Conservation (phyloP, 73 alveolate species). For the Durusdinium trenchii region DNA sequence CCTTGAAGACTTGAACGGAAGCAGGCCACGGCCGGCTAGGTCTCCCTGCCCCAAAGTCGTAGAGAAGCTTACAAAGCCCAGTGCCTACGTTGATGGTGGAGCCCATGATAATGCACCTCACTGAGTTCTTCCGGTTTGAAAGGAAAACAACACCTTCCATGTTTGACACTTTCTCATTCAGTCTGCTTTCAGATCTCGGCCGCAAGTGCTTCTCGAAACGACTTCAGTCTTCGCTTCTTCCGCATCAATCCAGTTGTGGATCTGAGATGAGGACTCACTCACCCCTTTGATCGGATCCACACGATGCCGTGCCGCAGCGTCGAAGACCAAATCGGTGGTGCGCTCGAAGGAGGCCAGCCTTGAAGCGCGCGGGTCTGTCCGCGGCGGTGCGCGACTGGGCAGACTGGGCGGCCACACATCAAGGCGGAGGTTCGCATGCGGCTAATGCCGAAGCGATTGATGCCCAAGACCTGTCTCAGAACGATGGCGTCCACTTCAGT, state of each 20-base stretch:
- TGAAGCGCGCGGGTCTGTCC: not conserved
- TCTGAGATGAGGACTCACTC: conserved; percentile 97
- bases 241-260: not conserved
- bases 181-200: not conserved
- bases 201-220: not conserved
- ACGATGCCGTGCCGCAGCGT: conserved; percentile 98
- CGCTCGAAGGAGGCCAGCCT: conserved; percentile 99
- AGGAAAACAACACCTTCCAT: conserved; percentile 96
- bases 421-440: conserved; percentile 98
- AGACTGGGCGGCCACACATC: too few relatives aligned
- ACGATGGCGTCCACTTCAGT: not conserved
- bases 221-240: not conserved
- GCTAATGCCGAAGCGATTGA: conserved; percentile 99
- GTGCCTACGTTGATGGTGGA: conserved; percentile 98
- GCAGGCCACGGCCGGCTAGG: too few relatives aligned
- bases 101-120: conserved; percentile 99
- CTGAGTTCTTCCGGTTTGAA: conserved; percentile 96
- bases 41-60: conserved; percentile 94
- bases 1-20: too few relatives aligned
- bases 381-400: too few relatives aligned
- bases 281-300: conserved; percentile 98
- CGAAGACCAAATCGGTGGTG: conserved; percentile 99
- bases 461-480: conserved; percentile 98
- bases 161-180: not conserved
- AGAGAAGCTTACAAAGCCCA: conserved; percentile 98